These are phyloP conservation scores for Candida koratica DNA, from an alignment of 805 yeast genomes.

Conservation along the genomic window DNA sequence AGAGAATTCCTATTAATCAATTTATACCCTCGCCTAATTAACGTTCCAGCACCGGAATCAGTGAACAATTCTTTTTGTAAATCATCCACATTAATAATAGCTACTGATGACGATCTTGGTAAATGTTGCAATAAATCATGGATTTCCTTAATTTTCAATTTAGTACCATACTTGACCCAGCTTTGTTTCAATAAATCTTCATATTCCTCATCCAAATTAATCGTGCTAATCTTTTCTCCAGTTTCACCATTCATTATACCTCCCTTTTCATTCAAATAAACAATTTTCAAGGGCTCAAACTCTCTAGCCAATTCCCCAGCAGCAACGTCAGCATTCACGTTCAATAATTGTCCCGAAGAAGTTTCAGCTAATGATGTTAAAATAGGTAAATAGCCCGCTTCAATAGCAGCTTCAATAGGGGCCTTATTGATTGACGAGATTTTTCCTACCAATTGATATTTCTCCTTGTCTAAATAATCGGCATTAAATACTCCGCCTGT, in stretches of 20 bases:
- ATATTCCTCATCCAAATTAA: slow-evolving; percentile 94
- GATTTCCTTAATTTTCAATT: slow-evolving; percentile 93
- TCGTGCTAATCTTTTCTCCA: slow-evolving; percentile 82
- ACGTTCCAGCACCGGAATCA: slow-evolving; percentile 98
- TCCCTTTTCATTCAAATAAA: slow-evolving; percentile 95
- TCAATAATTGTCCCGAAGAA: slow-evolving; percentile 90
- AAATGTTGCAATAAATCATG: slow-evolving; percentile 88
- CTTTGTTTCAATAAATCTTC: slow-evolving; percentile 85
- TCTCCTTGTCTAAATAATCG: slow-evolving; percentile 82
- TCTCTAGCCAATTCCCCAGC: slow-evolving; percentile 97
- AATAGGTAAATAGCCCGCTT: slow-evolving; percentile 95
- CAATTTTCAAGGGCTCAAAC: slow-evolving; percentile 94
- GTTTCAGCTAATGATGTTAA: slow-evolving; percentile 97
- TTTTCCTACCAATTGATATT: slow-evolving; percentile 90
- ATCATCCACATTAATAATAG: slow-evolving; percentile 92
- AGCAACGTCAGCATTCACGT: slow-evolving; percentile 98
- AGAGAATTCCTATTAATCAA: slow-evolving; percentile 67
- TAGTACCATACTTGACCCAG: slow-evolving; percentile 99
- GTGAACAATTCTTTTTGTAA: slow-evolving; percentile 96
- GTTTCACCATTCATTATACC: slow-evolving; percentile 92
- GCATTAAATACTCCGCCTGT: slow-evolving; percentile 97
- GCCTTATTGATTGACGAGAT: slow-evolving; percentile 82
- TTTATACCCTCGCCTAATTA: slow-evolving; percentile 95
- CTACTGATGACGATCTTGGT: slow-evolving; percentile 97
- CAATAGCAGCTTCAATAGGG: slow-evolving; percentile 85